Conservation (phyloP, 73 alveolate genomes). For the Diophrys appendiculata region DNA sequence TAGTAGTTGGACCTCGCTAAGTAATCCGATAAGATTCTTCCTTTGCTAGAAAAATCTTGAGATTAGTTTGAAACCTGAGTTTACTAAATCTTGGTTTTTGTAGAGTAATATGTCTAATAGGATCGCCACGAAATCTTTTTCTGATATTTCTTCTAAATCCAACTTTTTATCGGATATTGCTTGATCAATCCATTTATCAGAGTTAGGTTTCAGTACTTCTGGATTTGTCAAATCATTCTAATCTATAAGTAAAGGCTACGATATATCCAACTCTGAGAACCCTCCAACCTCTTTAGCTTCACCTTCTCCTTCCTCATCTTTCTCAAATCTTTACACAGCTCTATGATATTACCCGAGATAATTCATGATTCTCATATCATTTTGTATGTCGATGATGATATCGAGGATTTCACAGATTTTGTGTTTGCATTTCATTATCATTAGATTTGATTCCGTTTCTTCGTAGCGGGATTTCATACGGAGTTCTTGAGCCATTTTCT, state of each 20-base stretch:
- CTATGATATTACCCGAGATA: background rate
- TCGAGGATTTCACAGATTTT: conserved; percentile 32
- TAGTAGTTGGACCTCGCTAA: conserved; percentile 14
- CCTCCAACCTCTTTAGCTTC: background rate
- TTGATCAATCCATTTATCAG: background rate
- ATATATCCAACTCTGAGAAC: background rate
- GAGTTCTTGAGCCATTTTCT: background rate
- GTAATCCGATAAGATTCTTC: conserved; percentile 4
- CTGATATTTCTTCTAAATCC: conserved; percentile 21
- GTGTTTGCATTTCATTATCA: conserved; percentile 34
- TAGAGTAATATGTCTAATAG: conserved; percentile 19
- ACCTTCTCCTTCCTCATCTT: background rate
- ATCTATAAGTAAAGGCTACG: background rate
- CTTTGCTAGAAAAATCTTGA: conserved; percentile 22
- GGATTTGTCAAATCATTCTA: background rate
- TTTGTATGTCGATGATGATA: conserved; percentile 33
- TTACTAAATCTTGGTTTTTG: conserved; percentile 18
- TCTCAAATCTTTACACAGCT: background rate
- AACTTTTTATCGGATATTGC: conserved; percentile 13
- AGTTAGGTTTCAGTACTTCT: background rate
- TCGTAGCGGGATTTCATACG: conserved; percentile 6
- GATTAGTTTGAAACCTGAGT: conserved; percentile 12
- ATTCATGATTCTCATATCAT: conserved; percentile 19
- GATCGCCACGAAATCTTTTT: conserved; percentile 20
- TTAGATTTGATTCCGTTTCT: conserved; percentile 2